These are phyloP conservation scores for Hydnomerulius pinastri DNA, from an alignment of 768 basidiomycete species.

Conservation along the genomic window DNA sequence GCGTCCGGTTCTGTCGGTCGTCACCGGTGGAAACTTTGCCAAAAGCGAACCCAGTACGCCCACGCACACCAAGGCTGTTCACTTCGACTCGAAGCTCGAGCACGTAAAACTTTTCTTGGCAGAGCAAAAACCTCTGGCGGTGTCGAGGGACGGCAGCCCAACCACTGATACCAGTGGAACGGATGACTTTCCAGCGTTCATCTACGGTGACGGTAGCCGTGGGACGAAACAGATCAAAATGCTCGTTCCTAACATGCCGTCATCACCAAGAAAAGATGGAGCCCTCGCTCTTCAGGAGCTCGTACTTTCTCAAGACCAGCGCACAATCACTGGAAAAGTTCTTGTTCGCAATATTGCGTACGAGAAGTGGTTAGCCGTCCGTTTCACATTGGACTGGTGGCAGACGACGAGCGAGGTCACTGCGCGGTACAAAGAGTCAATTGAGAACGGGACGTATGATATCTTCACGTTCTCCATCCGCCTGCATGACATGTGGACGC, in stretches of 20 bases:
- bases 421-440: slow-evolving; percentile 60
- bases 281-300: slow-evolving; percentile 60
- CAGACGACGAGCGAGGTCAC: slow-evolving; percentile 94
- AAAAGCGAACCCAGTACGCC: slow-evolving; percentile 86
- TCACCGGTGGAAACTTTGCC: slow-evolving; percentile 47
- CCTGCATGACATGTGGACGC: slow-evolving; percentile 72
- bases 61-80: slow-evolving; percentile 77
- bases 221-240: slow-evolving; percentile 51
- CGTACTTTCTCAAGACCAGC: slow-evolving; percentile 50
- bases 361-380: slow-evolving; percentile 82
- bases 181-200: slow-evolving; percentile 76
- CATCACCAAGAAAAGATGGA: slow-evolving; percentile 35
- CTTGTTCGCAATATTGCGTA: slow-evolving; percentile 86
- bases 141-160: slow-evolving; percentile 88
- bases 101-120: slow-evolving; percentile 94
- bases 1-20: slow-evolving; percentile 53
- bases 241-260: slow-evolving; percentile 69
- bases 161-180: slow-evolving; percentile 79
- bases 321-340: slow-evolving; percentile 67
- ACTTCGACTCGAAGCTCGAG: slow-evolving; percentile 90
- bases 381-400: slow-evolving; percentile 95
- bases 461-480: slow-evolving; percentile 77
- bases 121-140: slow-evolving; percentile 93
- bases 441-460: slow-evolving; percentile 49
- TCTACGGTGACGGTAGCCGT: slow-evolving; percentile 49